Evolutionary conservation across 2,329 filamentous ascomycete species (phyloP), one percentile per base, ranked within the genome.

Genomic region (Keithomyces neogunnii): DNA sequence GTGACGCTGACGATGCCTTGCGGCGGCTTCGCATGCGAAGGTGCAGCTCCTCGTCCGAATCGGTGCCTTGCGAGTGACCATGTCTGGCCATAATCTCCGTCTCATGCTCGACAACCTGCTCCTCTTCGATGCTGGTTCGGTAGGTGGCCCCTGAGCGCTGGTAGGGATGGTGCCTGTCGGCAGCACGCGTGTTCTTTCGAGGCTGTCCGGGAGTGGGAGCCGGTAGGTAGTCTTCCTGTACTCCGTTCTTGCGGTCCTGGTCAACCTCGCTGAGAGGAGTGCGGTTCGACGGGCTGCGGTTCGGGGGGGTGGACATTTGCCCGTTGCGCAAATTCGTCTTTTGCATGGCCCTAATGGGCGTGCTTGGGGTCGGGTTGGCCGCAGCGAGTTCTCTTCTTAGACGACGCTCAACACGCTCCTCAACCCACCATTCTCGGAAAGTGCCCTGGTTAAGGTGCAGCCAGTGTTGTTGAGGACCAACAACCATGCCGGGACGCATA

Each of bases 381-480:
- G 73, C 70, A 29, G 78, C 73, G 61, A 81, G 72, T 64, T 85
- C 80, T 65, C 79, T 81, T 45, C 80, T 71, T 50, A 84, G 71
- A 66, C 78, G 82, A 51, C 78, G 82, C 68, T 90, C 86, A 52
- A 92, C 73, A 63, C 90, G 88, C 72, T 92, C 88, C 71, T 90
- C 89, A 62, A 93, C 80, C 89, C 91, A 97, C 93, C 93, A 99
- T 70, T 97, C 90, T n/a, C 93, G 83, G 82, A 99, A 99, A 36
- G 88, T 85, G 36, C 88, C 88, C 70, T 99, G 93, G 73, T 99
- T 96, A 56, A 99, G 80, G 66, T 99, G 93, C 50, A 99, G 80
- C 93, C 93, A 99, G 71, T 99, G 93, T 71, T 99, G 93, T 66
- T 99, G 93, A 39, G 93, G 93, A 1, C 93, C 93, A 49, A 99